A percentile compares a stretch with the other conserved stretches of the same genome.
Conservation (phyloP, 176 grass and related monocot species). For the Triticum timopheevii region DNA sequence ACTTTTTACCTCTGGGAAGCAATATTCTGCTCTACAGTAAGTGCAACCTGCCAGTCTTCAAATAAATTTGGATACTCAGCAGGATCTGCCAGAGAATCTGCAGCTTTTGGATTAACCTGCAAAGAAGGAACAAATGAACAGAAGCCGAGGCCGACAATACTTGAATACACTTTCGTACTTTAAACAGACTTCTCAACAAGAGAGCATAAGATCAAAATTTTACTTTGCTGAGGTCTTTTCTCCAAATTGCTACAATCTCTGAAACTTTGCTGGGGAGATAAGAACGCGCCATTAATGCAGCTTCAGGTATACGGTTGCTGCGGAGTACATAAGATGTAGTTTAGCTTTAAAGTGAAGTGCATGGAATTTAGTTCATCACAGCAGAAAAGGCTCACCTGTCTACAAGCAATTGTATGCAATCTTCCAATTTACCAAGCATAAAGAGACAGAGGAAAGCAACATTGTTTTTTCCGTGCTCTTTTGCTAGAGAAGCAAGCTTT, state of each 20-base stretch:
- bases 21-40: constrained; percentile 66
- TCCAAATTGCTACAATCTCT: constrained; percentile 83
- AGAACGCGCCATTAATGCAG: constrained; percentile 94
- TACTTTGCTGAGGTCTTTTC: constrained; percentile 92
- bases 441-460: constrained; percentile 95
- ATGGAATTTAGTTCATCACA: neutral
- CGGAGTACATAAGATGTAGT: constrained; percentile 23
- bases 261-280: constrained; percentile 98
- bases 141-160: neutral
- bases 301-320: constrained; percentile 98
- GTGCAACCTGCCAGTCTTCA: constrained; percentile 90
- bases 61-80: constrained; percentile 96
- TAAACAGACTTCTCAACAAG: neutral
- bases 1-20: constrained; percentile 51
- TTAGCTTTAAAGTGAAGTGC: constrained; percentile 17
- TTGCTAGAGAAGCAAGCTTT: constrained; percentile 80
- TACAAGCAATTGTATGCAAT: constrained; percentile 88
- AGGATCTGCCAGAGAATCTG: constrained; percentile 96
- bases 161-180: neutral
- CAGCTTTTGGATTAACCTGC: constrained; percentile 92
- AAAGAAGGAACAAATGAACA: constrained; percentile 20
- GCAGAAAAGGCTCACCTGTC: constrained; percentile 61
- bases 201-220: constrained; percentile 31
- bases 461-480: constrained; percentile 92
- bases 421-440: constrained; percentile 94